Evolutionary conservation across 2,329 filamentous ascomycete species (phyloP).

Genomic region (Diaporthe amygdali): DNA sequence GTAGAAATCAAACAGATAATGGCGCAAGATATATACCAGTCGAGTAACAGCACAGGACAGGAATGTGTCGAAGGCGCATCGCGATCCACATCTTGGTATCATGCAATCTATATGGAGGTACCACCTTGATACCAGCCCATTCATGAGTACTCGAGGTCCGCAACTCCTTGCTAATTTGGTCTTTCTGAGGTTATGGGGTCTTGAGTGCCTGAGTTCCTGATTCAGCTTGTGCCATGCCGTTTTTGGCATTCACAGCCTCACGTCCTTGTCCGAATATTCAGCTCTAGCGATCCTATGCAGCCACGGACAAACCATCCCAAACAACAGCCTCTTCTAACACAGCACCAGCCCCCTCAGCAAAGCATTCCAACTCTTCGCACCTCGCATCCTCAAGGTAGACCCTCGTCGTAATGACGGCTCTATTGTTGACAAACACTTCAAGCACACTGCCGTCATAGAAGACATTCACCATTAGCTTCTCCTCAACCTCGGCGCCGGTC

Average conservation of each 20-base stretch:
- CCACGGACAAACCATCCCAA: conserved; percentile 11
- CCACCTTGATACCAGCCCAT: background rate
- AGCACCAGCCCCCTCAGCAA: conserved; percentile 25
- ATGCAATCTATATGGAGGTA: conserved; percentile 1
- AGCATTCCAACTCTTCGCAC: conserved; percentile 32
- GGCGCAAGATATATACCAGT: too few species aligned
- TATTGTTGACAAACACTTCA: conserved; percentile 50
- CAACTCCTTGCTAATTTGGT: background rate
- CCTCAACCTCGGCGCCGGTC: conserved; percentile 32
- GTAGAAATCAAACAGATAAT: too few species aligned
- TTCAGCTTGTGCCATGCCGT: too few species aligned
- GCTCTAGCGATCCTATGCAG: background rate
- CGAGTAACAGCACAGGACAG: too few species aligned
- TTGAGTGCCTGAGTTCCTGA: background rate
- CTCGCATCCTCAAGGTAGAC: conserved; percentile 35
- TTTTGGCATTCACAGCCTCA: background rate
- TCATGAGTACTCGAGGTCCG: background rate
- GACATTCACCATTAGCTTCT: conserved; percentile 44
- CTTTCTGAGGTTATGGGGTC: background rate
- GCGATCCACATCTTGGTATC: background rate
- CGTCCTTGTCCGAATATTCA: background rate
- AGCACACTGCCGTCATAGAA: conserved; percentile 48
- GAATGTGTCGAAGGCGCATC: background rate
- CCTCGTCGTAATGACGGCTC: conserved; percentile 46
- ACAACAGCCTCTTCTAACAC: conserved; percentile 7